Evolutionary conservation across 2,329 filamentous ascomycete species (phyloP).

Genomic region (Neonectria hederae): DNA sequence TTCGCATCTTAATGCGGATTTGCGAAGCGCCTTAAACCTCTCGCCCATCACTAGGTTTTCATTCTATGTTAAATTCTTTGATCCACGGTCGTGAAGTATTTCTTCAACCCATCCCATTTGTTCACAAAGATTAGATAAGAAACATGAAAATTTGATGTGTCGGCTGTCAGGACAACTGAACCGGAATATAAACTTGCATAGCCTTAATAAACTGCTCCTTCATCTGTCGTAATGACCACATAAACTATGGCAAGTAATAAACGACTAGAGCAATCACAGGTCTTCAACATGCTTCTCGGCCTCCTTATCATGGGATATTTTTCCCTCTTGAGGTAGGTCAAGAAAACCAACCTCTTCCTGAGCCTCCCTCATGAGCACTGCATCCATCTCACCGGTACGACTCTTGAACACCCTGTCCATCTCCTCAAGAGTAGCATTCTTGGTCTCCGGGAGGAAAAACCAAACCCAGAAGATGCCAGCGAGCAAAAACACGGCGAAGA

Average conservation of each 20-base stretch:
- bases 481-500: constrained; percentile 63
- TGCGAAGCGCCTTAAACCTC: neutral
- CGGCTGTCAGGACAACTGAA: neutral
- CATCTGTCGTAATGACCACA: neutral
- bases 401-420: constrained; percentile 62
- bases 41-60: neutral
- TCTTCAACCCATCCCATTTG: neutral
- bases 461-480: constrained; percentile 59
- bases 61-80: neutral
- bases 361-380: constrained; percentile 35
- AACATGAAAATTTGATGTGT: neutral
- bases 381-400: constrained; percentile 45
- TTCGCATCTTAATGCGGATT: neutral
- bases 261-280: neutral
- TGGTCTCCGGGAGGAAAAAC: constrained; percentile 64
- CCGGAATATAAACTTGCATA: neutral
- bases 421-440: constrained; percentile 61
- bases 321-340: neutral
- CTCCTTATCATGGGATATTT: constrained; percentile 14
- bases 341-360: constrained; percentile 39
- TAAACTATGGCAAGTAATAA: neutral
- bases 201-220: neutral
- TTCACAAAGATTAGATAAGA: neutral
- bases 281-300: constrained; percentile 17
- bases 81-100: neutral